Conservation (phyloP, 2,329 filamentous ascomycete genomes). For the Botrytis fabae region DNA sequence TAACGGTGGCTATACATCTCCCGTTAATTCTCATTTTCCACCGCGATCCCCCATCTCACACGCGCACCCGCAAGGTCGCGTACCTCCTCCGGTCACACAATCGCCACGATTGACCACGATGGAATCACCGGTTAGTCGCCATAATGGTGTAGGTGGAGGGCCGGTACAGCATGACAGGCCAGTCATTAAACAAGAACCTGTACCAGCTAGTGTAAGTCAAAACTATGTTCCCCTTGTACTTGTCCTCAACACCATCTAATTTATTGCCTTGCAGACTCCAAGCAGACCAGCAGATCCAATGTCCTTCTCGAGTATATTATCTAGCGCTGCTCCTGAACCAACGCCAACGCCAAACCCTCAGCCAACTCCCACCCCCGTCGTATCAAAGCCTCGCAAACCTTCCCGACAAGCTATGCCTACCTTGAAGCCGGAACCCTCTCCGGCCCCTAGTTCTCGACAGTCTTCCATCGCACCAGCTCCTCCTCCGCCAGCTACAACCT, state of each 20-base stretch:
- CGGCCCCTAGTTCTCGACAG: conserved; percentile 45
- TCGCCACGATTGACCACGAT: conserved; percentile 42
- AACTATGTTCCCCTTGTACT: neutral
- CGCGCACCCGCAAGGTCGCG: conserved; percentile 43
- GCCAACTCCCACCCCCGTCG: conserved; percentile 20
- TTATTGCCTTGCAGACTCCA: conserved; percentile 55
- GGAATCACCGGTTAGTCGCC: conserved; percentile 51
- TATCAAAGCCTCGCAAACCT: conserved; percentile 35
- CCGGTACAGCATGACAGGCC: conserved; percentile 36
- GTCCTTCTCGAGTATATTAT: conserved; percentile 95
- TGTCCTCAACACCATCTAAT: conserved; percentile 15
- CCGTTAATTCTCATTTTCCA: conserved; percentile 48
- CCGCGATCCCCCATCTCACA: conserved; percentile 54
- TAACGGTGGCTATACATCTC: conserved; percentile 52
- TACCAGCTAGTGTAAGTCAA: conserved; percentile 34
- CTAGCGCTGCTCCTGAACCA: conserved; percentile 69
- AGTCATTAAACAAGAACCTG: conserved; percentile 32
- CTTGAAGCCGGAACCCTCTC: conserved; percentile 33
- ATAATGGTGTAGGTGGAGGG: conserved; percentile 42
- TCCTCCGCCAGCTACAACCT: conserved; percentile 46
- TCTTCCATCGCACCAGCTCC: conserved; percentile 48
- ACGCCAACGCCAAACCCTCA: conserved; percentile 49
- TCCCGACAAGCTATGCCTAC: conserved; percentile 33
- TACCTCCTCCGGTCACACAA: conserved; percentile 34
- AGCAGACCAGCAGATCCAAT: conserved; percentile 81